These are phyloP conservation scores for Cerrena zonata DNA, from an alignment of 1,284 basidiomycete genomes.

Conservation along the genomic window DNA sequence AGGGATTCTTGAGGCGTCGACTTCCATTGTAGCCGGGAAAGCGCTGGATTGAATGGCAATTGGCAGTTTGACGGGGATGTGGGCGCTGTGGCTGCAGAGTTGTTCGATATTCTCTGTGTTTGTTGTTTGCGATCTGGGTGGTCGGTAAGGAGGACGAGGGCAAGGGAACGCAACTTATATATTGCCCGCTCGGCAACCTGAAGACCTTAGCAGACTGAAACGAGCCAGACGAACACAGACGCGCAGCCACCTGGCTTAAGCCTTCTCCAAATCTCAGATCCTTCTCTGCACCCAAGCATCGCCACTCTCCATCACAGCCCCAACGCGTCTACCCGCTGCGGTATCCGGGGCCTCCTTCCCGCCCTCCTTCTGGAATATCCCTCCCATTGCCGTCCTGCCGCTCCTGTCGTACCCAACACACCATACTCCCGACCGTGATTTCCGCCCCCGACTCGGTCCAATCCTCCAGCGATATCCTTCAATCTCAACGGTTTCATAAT, in stretches of 20 bases:
- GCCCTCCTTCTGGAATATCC: background rate
- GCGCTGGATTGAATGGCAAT: conserved; percentile 21
- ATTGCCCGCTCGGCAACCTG: conserved; percentile 1
- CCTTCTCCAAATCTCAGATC: conserved; percentile 5
- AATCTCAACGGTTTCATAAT: no score
- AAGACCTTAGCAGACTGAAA: background rate
- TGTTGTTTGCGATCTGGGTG: background rate
- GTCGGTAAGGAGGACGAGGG: background rate
- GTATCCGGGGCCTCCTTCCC: background rate
- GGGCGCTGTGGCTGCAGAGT: conserved; percentile 9
- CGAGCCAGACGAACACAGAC: no score
- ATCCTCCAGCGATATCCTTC: no score
- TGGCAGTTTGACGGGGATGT: conserved; percentile 18
- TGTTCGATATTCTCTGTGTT: background rate
- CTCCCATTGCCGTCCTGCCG: background rate
- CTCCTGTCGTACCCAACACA: no score
- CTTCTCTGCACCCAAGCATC: background rate
- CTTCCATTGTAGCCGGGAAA: conserved; percentile 23
- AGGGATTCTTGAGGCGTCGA: conserved; percentile 24
- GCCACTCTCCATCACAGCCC: background rate
- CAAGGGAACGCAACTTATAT: conserved; percentile 1
- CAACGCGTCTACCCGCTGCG: background rate
- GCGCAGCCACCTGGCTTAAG: no score
- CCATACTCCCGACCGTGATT: no score
- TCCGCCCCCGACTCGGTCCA: no score